Evolutionary conservation across 495 filamentous ascomycete genomes (phyloP).

Genomic region (Xylaria acuta): DNA sequence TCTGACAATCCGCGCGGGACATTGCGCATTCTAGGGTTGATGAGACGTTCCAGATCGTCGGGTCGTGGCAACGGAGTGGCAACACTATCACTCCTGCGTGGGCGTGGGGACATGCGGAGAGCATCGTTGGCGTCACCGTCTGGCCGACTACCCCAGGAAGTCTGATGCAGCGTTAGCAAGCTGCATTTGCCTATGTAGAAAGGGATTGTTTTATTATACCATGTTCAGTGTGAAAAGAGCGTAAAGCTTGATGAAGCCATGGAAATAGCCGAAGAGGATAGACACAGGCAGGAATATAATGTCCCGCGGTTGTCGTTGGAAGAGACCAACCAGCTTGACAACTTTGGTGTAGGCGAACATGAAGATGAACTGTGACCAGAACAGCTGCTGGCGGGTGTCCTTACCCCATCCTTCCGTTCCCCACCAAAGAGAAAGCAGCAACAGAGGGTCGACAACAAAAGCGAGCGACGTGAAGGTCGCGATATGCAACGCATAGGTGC

Average conservation of each 20-base stretch:
- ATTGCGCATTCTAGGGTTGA: conserved; percentile 28
- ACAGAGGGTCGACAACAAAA: conserved; percentile 58
- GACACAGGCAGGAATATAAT: conserved; percentile 60
- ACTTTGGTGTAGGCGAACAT: conserved; percentile 60
- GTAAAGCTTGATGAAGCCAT: conserved; percentile 68
- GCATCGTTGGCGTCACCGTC: conserved; percentile 69
- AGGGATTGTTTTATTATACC: conserved; percentile 26
- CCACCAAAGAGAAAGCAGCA: conserved; percentile 54
- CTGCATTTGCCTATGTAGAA: not conserved
- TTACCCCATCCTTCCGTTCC: conserved; percentile 52
- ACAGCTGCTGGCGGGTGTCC: conserved; percentile 48
- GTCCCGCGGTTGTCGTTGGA: conserved; percentile 62
- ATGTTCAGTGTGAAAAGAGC: conserved; percentile 58
- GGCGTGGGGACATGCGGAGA: conserved; percentile 59
- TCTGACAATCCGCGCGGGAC: conserved; percentile 24
- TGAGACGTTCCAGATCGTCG: conserved; percentile 37
- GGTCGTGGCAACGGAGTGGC: conserved; percentile 47
- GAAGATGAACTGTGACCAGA: conserved; percentile 56
- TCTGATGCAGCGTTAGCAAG: conserved; percentile 51
- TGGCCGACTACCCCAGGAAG: conserved; percentile 72
- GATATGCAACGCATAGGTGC: conserved; percentile 66
- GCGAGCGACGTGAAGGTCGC: conserved; percentile 66
- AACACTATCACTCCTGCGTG: conserved; percentile 54
- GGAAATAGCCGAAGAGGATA: conserved; percentile 65
- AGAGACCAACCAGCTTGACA: conserved; percentile 67